These are phyloP conservation scores for Suhomyces bribrorum DNA, from an alignment of 1,139 yeast genomes.

Conservation along the genomic window DNA sequence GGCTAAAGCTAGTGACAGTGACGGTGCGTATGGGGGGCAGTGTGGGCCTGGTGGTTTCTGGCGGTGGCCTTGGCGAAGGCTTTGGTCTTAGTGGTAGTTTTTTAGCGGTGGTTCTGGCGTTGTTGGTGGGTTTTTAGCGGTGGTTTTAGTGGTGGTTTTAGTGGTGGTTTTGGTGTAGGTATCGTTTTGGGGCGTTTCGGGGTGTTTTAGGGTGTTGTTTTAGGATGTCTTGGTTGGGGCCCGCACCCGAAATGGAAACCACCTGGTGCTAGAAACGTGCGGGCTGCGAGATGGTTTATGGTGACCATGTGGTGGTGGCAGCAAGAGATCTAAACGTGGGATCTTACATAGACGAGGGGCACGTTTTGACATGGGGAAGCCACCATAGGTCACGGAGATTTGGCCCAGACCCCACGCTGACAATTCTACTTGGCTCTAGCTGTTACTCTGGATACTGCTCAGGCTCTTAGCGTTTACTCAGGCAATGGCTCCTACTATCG, in stretches of 20 bases:
- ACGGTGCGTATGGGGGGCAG: not conserved
- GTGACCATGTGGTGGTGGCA: not conserved
- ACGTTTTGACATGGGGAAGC: not conserved
- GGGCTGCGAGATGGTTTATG: not conserved
- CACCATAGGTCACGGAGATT: too few species aligned
- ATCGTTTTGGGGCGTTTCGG: too few species aligned
- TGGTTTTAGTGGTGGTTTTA: not conserved
- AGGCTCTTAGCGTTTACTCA: too few species aligned
- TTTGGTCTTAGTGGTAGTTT: not conserved
- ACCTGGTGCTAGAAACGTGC: not conserved
- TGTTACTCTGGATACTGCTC: too few species aligned
- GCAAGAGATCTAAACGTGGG: not conserved
- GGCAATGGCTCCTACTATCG: too few species aligned
- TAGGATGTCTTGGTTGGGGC: too few species aligned
- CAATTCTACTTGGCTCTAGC: too few species aligned
- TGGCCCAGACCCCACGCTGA: too few species aligned
- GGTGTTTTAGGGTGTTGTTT: too few species aligned
- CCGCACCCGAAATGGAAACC: too few species aligned
- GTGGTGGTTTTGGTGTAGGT: too few species aligned
- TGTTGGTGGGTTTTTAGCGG: not conserved
- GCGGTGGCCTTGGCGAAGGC: not conserved
- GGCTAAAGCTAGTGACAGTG: not conserved
- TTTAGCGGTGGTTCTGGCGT: not conserved
- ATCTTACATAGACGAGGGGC: not conserved
- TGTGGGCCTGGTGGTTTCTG: too few species aligned